These are phyloP conservation scores for Delonix regia DNA, from an alignment of 306 rosid species.

Conservation along the genomic window DNA sequence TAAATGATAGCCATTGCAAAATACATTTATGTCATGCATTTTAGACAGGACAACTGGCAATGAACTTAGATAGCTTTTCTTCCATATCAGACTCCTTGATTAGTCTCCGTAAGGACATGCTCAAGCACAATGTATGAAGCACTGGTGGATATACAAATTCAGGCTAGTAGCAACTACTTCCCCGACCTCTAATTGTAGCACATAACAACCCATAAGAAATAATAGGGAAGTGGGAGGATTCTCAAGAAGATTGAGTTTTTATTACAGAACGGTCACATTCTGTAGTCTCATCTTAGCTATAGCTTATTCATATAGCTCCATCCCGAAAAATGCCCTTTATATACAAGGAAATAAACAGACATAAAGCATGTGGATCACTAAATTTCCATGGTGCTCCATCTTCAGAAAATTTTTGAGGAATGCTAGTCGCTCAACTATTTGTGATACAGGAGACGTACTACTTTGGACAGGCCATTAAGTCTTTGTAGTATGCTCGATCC, in stretches of 20 bases:
- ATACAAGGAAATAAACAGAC: neutral
- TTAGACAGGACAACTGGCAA: neutral
- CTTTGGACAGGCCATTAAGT: neutral
- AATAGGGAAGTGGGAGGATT: neutral
- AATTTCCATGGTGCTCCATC: neutral
- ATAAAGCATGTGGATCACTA: neutral
- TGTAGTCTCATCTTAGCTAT: neutral
- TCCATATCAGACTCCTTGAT: neutral
- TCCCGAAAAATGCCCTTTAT: neutral
- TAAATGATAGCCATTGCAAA: neutral
- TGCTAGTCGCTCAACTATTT: neutral
- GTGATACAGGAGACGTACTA: neutral
- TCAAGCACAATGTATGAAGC: conserved; percentile 1
- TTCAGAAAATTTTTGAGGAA: neutral
- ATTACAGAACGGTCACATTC: neutral
- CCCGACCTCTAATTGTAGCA: neutral
- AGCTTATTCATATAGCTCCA: neutral
- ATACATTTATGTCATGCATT: neutral
- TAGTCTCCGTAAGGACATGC: neutral
- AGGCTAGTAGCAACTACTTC: neutral
- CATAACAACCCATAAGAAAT: neutral
- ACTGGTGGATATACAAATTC: neutral
- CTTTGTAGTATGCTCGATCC: neutral
- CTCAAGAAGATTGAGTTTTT: neutral
- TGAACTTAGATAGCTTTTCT: neutral